Evolutionary conservation across 306 rosid genomes (phyloP), one percentile per base, ranked within the genome.

Genomic region (Abrus pulchellus): DNA sequence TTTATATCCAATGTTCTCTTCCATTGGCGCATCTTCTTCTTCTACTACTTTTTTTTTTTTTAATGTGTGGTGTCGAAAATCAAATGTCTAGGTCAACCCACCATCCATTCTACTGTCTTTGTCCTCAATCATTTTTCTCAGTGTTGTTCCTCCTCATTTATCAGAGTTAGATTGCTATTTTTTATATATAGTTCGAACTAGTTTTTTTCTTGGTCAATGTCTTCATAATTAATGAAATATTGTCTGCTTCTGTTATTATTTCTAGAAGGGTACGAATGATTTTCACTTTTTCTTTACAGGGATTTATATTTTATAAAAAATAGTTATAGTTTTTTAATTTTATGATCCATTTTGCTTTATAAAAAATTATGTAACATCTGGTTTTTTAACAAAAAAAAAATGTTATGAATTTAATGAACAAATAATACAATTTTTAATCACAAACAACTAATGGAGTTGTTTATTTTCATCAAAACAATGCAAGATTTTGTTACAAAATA

Each of bases 51-150:
- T 74, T 45, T 47, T 66, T 33, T 47, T 5, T 7, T 10, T 10
- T 10, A 10, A 0, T n/a, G 11, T 29, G 66, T 44, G 44, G 5
- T 1, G 14, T n/a, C 68, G 56, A 4, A 79, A 72, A 69, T 61
- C 72, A 79, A 60, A 66, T 20, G 20, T 68, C 33, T 60, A 72
- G 80, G 91, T 90, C 93, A 90, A 90, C 87, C 79, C 85, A 74
- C 67, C 82, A 75, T 60, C 80, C 74, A 71, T 57, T 84, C 68
- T 76, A 57, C 20, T 45, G 80, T 84, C 85, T 44, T 70, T 54
- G 82, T 82, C 84, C 74, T 66, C 62, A 67, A 36, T 14, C 33
- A 32, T 55, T 62, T 56, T 73, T 55, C 66, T 55, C 56, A 30
- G 12, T 32, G 29, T 52, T 38, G 60, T 72, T 34, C 66, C 2